phyloP scores from a whole-genome alignment of 805 yeast species.

The Candida tammaniensis region DNA sequence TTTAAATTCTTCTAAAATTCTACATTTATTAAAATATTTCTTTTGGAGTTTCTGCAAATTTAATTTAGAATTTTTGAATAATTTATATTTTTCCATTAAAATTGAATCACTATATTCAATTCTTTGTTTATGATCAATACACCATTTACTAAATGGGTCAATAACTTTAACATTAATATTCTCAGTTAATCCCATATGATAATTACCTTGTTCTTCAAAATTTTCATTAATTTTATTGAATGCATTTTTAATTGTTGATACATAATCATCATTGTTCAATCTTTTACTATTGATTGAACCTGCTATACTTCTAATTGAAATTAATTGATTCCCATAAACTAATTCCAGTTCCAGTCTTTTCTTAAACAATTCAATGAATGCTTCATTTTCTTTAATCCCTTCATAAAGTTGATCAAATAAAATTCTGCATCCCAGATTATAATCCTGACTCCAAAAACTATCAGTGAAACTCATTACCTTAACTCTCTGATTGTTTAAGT shows the following conservation, averaged over 20 bases:
- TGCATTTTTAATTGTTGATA: conserved; percentile 62
- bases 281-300: conserved; percentile 31
- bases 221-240: conserved; percentile 54
- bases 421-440: conserved; percentile 49
- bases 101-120: conserved; percentile 58
- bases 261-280: conserved; percentile 50
- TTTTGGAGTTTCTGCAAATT: conserved; percentile 58
- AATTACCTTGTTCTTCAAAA: conserved; percentile 55
- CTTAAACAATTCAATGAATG: conserved; percentile 61
- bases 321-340: conserved; percentile 56
- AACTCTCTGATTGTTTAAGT: neutral
- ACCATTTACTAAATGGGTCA: conserved; percentile 73
- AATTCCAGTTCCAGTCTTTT: conserved; percentile 73
- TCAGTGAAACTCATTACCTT: conserved; percentile 64
- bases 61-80: conserved; percentile 46
- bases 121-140: conserved; percentile 66
- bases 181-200: conserved; percentile 59
- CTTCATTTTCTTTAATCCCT: conserved; percentile 70
- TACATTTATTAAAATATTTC: conserved; percentile 73
- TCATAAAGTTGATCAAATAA: conserved; percentile 53
- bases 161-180: conserved; percentile 60
- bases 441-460: conserved; percentile 74
- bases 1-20: conserved; percentile 66
- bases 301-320: conserved; percentile 38
- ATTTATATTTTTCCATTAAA: conserved; percentile 48